Evolutionary conservation across 768 basidiomycete genomes (phyloP).

Genomic region (Leccinum pellstonianum): DNA sequence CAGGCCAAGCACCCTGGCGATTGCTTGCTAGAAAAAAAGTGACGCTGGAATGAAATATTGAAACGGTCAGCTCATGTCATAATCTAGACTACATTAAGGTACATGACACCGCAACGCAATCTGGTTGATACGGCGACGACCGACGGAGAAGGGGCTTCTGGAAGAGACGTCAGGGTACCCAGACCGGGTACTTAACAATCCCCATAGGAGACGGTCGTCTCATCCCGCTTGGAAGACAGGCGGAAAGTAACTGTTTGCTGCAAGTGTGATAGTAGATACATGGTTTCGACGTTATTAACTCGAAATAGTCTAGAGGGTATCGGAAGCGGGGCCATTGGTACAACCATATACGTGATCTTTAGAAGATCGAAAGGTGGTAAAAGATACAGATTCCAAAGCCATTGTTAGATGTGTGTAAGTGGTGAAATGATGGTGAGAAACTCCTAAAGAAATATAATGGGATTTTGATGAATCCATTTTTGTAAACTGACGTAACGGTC

Average conservation of each 20-base stretch:
- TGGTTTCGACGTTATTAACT: slow-evolving; percentile 28
- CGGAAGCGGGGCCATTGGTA: slow-evolving; percentile 19
- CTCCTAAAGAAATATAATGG: slow-evolving; percentile 12
- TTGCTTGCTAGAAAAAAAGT: neutral
- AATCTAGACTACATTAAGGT: neutral
- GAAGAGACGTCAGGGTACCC: neutral
- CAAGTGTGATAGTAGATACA: slow-evolving; percentile 31
- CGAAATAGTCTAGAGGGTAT: slow-evolving; percentile 33
- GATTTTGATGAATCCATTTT: slow-evolving; percentile 21
- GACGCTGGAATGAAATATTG: neutral
- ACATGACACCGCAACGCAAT: neutral
- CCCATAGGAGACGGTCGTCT: neutral
- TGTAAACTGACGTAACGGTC: slow-evolving; percentile 15
- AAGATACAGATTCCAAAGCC: slow-evolving; percentile 30
- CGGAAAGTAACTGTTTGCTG: slow-evolving; percentile 9
- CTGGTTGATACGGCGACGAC: slow-evolving; percentile 8
- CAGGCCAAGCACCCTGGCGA: neutral
- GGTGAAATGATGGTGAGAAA: slow-evolving; percentile 30
- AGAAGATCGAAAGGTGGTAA: slow-evolving; percentile 15
- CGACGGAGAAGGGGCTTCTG: neutral
- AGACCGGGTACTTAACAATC: slow-evolving; percentile 1
- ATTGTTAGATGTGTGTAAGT: slow-evolving; percentile 16
- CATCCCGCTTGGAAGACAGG: neutral
- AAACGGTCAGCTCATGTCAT: slow-evolving; percentile 2
- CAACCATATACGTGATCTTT: slow-evolving; percentile 23